Percentiles rank a stretch among this genome's conserved stretches.
Conservation (phyloP, 2,329 filamentous ascomycete species). For the Diaporthe longicolla region DNA sequence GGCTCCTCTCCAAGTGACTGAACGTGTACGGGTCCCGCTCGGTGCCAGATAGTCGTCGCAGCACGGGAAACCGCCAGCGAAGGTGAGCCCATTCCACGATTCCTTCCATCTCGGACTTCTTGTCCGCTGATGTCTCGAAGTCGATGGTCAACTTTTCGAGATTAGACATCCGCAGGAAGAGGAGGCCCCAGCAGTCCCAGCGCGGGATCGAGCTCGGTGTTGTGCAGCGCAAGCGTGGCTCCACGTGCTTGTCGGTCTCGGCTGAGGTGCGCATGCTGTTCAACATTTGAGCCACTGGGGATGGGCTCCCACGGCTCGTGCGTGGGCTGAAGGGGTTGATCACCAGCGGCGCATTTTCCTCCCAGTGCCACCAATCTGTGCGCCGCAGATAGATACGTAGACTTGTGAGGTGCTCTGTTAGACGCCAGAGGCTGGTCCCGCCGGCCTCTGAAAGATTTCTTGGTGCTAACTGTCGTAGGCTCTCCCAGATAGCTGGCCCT, state of each 20-base stretch:
- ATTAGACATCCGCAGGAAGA: conserved; percentile 30
- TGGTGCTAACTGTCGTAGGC: neutral
- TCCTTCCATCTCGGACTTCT: conserved; percentile 29
- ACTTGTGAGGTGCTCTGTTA: conserved; percentile 30
- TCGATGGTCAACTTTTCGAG: conserved; percentile 37
- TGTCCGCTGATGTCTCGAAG: conserved; percentile 38
- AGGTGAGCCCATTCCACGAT: conserved; percentile 35
- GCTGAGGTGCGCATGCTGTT: neutral
- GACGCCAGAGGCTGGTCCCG: conserved; percentile 4
- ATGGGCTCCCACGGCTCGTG: too few species aligned
- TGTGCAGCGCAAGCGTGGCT: neutral
- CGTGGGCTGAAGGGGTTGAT: conserved; percentile 16
- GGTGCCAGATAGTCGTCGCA: conserved; percentile 1
- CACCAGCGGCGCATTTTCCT: conserved; percentile 17
- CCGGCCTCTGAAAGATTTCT: neutral
- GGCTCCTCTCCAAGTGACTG: neutral
- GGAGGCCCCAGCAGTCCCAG: conserved; percentile 27
- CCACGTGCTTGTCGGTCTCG: neutral
- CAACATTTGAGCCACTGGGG: too few species aligned
- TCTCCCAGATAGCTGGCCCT: neutral
- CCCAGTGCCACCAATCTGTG: conserved; percentile 36
- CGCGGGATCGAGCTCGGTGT: neutral
- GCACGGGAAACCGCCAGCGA: conserved; percentile 24
- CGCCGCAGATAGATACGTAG: conserved; percentile 34
- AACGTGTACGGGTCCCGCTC: conserved; percentile 9